These are phyloP conservation scores for Xylaria sp. DNA, from an alignment of 2,329 filamentous ascomycete genomes.

Conservation along the genomic window DNA sequence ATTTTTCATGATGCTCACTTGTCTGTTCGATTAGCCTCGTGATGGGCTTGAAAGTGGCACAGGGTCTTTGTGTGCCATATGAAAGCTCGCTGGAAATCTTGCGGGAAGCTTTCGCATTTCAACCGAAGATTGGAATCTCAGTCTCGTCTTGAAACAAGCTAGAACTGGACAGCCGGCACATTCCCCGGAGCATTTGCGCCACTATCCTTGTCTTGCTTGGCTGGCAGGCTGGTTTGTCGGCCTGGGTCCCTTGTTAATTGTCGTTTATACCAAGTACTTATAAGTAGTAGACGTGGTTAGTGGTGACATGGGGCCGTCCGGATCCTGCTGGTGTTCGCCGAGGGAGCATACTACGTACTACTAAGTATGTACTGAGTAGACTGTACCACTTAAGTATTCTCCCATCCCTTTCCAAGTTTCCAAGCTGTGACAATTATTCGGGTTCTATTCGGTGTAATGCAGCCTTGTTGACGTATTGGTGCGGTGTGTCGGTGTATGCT, in stretches of 20 bases:
- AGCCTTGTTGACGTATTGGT: constrained; percentile 4
- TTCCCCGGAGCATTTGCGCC: constrained; percentile 25
- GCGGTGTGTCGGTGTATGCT: constrained; percentile 13
- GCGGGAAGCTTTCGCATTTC: constrained; percentile 6
- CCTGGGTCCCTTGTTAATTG: constrained; percentile 19
- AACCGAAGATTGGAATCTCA: constrained; percentile 6
- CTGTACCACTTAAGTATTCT: neutral
- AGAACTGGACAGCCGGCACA: constrained; percentile 17
- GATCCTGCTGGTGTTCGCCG: neutral
- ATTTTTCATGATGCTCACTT: constrained; percentile 14
- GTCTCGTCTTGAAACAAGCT: constrained; percentile 26
- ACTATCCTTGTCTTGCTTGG: constrained; percentile 17
- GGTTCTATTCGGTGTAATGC: constrained; percentile 14
- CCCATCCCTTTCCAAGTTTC: constrained; percentile 24
- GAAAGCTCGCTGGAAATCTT: neutral
- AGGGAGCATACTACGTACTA: neutral
- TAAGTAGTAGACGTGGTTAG: neutral
- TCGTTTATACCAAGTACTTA: neutral
- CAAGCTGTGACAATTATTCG: neutral
- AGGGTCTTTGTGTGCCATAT: neutral
- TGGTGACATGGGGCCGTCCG: neutral
- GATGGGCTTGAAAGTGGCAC: constrained; percentile 2
- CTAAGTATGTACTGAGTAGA: neutral
- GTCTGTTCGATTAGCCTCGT: constrained; percentile 7
- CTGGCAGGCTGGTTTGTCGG: constrained; percentile 10